Evolutionary conservation across 2,329 filamentous ascomycete species (phyloP).

Genomic region (Trichoderma sp.): DNA sequence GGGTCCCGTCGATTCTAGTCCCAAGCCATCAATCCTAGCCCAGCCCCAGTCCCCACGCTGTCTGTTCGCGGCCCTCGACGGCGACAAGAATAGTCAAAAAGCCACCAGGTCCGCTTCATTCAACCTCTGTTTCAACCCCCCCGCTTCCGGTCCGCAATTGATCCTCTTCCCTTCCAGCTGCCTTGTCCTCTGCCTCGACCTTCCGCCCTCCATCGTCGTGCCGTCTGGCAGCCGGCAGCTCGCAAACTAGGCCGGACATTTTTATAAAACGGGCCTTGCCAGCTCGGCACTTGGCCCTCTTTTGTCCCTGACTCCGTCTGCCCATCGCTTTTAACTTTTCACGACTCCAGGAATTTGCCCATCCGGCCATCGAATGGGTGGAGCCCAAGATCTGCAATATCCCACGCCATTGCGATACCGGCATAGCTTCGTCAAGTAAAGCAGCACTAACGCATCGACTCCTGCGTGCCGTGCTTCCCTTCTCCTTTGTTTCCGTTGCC

Average conservation of each 20-base stretch:
- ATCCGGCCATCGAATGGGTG: conserved; percentile 17
- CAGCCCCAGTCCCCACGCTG: conserved; percentile 14
- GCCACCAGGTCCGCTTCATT: conserved; percentile 8
- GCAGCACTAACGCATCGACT: conserved; percentile 13
- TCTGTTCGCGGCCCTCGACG: conserved; percentile 14
- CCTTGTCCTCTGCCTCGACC: background rate
- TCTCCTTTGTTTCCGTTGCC: background rate
- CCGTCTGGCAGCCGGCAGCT: background rate
- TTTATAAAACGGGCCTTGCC: background rate
- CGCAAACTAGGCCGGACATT: background rate
- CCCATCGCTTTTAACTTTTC: background rate
- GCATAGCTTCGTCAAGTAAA: conserved; percentile 20
- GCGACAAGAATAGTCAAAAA: conserved; percentile 8
- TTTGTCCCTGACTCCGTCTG: background rate
- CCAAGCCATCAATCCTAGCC: conserved; percentile 8
- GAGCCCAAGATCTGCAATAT: conserved; percentile 19
- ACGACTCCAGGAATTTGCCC: conserved; percentile 9
- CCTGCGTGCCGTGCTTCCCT: conserved; percentile 10
- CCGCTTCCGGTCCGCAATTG: conserved; percentile 19
- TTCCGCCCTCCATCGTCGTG: background rate
- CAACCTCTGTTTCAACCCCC: conserved; percentile 9
- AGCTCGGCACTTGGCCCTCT: conserved; percentile 1
- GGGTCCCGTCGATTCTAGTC: conserved; percentile 11
- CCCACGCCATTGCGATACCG: conserved; percentile 19
- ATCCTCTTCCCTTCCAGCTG: background rate